Evolutionary conservation across 2,329 filamentous ascomycete species (phyloP).

Genomic region (Rachicladosporium sp.): DNA sequence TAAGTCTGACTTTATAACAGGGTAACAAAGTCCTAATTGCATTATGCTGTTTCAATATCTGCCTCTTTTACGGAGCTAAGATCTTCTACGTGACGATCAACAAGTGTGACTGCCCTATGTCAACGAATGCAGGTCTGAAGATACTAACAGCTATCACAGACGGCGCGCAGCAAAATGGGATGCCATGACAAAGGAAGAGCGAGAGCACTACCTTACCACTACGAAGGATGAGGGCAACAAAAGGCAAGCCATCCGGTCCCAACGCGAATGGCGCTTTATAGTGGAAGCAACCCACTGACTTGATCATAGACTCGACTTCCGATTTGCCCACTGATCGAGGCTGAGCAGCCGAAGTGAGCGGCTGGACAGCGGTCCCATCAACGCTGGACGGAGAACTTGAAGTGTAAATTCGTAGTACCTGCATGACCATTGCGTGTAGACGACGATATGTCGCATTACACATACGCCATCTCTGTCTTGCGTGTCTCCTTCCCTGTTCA

Average conservation of each 20-base stretch:
- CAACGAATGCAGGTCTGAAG: conserved; percentile 31
- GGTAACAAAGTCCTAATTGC: conserved; percentile 27
- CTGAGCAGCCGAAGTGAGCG: background rate
- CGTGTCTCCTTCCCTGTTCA: too few species aligned
- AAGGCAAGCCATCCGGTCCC: conserved; percentile 29
- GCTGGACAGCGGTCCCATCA: too few species aligned
- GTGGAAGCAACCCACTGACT: too few species aligned
- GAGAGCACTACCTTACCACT: conserved; percentile 35
- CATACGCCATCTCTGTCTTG: too few species aligned
- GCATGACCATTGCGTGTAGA: too few species aligned
- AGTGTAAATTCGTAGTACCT: too few species aligned
- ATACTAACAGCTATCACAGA: conserved; percentile 6
- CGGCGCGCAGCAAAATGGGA: conserved; percentile 36
- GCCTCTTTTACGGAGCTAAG: conserved; percentile 20
- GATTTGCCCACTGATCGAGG: conserved; percentile 1
- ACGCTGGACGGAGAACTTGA: too few species aligned
- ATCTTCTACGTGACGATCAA: conserved; percentile 23
- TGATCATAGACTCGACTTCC: background rate
- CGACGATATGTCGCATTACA: too few species aligned
- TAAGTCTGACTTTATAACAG: conserved; percentile 8
- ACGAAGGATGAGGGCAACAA: conserved; percentile 29
- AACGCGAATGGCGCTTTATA: too few species aligned
- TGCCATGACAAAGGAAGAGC: conserved; percentile 37
- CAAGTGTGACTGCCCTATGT: conserved; percentile 35
- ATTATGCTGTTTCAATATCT: conserved; percentile 20